Percentiles rank a stretch among this genome's conserved stretches.
These are phyloP conservation scores for Macrophomina tecta DNA, from an alignment of 2,329 filamentous ascomycete species.

Conservation along the genomic window DNA sequence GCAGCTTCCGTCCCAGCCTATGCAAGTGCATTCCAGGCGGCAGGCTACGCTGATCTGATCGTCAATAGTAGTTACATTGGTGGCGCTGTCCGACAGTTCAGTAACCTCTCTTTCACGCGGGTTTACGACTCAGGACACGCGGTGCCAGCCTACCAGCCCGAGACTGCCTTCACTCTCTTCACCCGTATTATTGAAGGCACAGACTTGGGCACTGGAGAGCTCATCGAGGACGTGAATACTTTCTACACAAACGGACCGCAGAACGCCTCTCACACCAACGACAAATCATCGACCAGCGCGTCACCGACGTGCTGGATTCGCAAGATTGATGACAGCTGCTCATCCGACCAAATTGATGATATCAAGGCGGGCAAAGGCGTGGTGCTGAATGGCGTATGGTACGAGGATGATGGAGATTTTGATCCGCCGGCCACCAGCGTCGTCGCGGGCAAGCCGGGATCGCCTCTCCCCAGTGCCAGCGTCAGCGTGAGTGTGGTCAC, in stretches of 20 bases:
- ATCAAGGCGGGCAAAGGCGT: conserved; percentile 55
- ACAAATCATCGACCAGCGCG: conserved; percentile 54
- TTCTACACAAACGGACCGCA: conserved; percentile 59
- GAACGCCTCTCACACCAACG: conserved; percentile 64
- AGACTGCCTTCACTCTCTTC: conserved; percentile 61
- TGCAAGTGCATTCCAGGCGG: conserved; percentile 62
- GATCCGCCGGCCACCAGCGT: conserved; percentile 29
- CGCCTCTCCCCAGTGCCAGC: conserved; percentile 13
- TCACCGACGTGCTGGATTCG: conserved; percentile 67
- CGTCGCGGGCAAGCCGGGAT: conserved; percentile 27
- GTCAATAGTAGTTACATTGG: conserved; percentile 72
- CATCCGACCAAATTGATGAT: conserved; percentile 55
- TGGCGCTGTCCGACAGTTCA: conserved; percentile 76
- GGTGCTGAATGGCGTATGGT: conserved; percentile 36
- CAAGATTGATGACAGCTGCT: conserved; percentile 59
- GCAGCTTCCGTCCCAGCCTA: conserved; percentile 52
- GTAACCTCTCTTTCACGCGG: conserved; percentile 64
- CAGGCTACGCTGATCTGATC: conserved; percentile 75
- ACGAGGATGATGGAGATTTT: conserved; percentile 30
- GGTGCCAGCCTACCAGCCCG: conserved; percentile 53
- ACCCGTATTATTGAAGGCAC: conserved; percentile 56
- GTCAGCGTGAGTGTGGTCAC: conserved; percentile 8
- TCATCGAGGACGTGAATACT: conserved; percentile 51
- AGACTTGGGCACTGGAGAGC: conserved; percentile 57
- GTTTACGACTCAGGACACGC: conserved; percentile 62